Percentiles rank a stretch among this genome's conserved stretches.
phyloP scores from a whole-genome alignment of 805 yeast species.

The Lipomyces sp. region DNA sequence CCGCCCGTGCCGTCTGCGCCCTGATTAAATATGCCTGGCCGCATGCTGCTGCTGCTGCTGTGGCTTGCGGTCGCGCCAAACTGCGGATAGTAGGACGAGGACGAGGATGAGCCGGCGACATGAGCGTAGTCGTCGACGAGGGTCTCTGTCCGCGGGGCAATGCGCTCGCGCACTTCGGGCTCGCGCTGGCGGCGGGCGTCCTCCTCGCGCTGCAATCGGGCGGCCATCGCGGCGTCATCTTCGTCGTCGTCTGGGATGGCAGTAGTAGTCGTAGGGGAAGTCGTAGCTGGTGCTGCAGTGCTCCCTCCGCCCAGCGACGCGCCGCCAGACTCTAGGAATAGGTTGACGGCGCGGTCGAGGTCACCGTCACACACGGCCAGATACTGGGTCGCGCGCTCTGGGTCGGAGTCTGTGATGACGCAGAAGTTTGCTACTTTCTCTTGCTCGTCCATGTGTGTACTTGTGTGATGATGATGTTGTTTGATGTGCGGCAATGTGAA shows the following conservation, averaged over 20 bases:
- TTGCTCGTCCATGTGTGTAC: conserved; percentile 33
- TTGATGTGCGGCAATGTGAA: background rate
- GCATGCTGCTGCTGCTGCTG: background rate
- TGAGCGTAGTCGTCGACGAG: conserved; percentile 47
- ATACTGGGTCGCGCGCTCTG: conserved; percentile 66
- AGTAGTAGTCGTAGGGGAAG: background rate
- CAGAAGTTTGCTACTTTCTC: conserved; percentile 67
- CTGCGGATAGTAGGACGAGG: conserved; percentile 1
- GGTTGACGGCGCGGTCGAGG: conserved; percentile 77
- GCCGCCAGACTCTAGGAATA: conserved; percentile 64
- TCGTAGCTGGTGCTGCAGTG: background rate
- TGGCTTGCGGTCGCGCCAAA: conserved; percentile 14
- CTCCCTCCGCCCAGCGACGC: conserved; percentile 31
- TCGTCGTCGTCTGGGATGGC: conserved; percentile 9
- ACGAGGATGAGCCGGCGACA: conserved; percentile 20
- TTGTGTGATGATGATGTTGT: background rate
- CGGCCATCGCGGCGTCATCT: conserved; percentile 34
- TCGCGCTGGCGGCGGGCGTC: conserved; percentile 33
- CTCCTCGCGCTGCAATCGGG: conserved; percentile 34
- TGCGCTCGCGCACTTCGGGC: conserved; percentile 67
- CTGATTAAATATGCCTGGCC: conserved; percentile 54
- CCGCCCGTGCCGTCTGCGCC: conserved; percentile 7
- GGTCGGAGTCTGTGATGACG: conserved; percentile 78
- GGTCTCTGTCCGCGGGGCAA: conserved; percentile 74
- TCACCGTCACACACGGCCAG: conserved; percentile 74